Evolutionary conservation across 2,329 filamentous ascomycete species (phyloP).

Genomic region (Talaromyces islandicus): DNA sequence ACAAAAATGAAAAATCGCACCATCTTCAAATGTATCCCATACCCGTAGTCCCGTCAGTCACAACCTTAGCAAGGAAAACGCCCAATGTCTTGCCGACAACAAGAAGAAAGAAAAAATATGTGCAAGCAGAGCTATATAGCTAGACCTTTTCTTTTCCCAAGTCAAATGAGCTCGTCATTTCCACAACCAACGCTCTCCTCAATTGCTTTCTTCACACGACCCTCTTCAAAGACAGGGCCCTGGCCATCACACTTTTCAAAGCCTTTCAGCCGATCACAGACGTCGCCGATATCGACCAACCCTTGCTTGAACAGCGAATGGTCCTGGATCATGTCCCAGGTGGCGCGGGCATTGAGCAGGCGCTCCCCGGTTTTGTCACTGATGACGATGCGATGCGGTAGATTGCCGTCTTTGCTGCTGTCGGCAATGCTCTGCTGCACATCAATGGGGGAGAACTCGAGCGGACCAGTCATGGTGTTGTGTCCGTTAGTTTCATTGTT

Average conservation of each 20-base stretch:
- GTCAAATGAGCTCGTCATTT: conserved; percentile 68
- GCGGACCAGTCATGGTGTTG: conserved; percentile 56
- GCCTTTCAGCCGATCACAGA: conserved; percentile 71
- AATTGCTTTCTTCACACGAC: conserved; percentile 66
- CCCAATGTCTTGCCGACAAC: neutral
- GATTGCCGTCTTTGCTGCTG: conserved; percentile 28
- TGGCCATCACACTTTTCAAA: conserved; percentile 77
- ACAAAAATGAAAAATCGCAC: neutral
- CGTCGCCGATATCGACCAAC: conserved; percentile 71
- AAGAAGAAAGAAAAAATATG: neutral
- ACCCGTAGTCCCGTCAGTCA: neutral
- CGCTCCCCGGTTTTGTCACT: conserved; percentile 60
- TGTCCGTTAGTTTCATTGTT: neutral
- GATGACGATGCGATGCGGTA: conserved; percentile 63
- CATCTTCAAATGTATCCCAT: neutral
- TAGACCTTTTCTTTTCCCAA: neutral
- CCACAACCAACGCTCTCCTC: conserved; percentile 70
- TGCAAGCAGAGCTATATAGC: neutral
- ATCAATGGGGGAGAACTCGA: conserved; percentile 66
- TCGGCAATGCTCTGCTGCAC: conserved; percentile 61
- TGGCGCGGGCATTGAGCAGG: conserved; percentile 67
- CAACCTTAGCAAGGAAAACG: neutral
- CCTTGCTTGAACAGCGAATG: conserved; percentile 73
- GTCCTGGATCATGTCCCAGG: conserved; percentile 83
- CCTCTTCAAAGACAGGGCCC: conserved; percentile 80